Conservation (phyloP, 2,329 filamentous ascomycete genomes). For the Cadophora gregata region DNA sequence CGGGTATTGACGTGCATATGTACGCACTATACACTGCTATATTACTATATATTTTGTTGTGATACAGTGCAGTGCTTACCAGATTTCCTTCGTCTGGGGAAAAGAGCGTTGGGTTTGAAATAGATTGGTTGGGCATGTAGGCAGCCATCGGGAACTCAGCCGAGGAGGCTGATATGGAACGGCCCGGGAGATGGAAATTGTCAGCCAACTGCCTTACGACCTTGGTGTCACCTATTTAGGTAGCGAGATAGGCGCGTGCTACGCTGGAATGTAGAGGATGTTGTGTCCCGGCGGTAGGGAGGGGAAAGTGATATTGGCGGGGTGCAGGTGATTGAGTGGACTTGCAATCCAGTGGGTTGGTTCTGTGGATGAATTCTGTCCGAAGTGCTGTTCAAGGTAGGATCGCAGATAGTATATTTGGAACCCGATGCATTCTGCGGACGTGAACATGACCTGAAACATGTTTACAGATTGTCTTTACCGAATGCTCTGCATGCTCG, state of each 20-base stretch:
- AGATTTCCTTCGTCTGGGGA: background rate
- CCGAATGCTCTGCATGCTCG: background rate
- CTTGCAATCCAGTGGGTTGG: background rate
- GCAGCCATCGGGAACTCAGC: conserved; percentile 9
- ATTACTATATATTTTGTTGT: background rate
- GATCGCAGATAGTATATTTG: background rate
- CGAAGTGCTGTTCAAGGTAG: background rate
- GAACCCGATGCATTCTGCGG: background rate
- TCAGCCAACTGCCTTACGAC: background rate
- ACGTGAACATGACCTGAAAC: background rate
- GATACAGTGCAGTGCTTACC: background rate
- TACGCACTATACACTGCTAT: background rate
- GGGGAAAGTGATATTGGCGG: background rate
- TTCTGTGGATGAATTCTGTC: background rate
- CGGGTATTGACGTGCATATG: conserved; percentile 4
- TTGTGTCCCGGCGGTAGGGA: conserved; percentile 4
- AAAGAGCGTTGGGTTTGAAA: conserved; percentile 6
- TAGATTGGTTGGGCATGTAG: conserved; percentile 1
- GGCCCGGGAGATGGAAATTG: conserved; percentile 10
- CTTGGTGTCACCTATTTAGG: background rate
- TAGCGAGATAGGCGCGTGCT: background rate
- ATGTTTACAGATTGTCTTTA: background rate
- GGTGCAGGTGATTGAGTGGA: background rate
- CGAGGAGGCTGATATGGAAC: conserved; percentile 15
- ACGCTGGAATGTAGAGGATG: background rate